phyloP scores from a whole-genome alignment of 495 filamentous ascomycete genomes.

The Hypoxylon fragiforme region DNA sequence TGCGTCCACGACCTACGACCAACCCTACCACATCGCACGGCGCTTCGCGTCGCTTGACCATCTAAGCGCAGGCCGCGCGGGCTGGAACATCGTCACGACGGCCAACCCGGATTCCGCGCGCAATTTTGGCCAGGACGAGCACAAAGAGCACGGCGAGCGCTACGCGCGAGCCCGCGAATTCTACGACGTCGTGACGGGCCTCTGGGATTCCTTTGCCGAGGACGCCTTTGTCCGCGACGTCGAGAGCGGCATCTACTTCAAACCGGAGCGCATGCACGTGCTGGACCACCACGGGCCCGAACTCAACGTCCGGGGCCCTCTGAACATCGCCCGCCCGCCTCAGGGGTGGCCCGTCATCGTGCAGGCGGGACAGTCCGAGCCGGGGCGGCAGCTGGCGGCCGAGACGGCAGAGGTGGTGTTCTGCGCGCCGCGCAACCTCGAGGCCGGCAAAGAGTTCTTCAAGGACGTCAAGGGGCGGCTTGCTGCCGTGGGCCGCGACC shows the following conservation, averaged over 20 bases:
- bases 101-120: constrained; percentile 59
- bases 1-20: constrained; percentile 57
- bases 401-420: constrained; percentile 62
- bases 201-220: constrained; percentile 61
- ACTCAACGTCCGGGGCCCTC: constrained; percentile 49
- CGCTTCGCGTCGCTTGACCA: constrained; percentile 65
- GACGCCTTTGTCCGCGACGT: constrained; percentile 56
- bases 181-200: constrained; percentile 56
- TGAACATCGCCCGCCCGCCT: constrained; percentile 57
- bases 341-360: constrained; percentile 62
- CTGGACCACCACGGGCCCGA: constrained; percentile 56
- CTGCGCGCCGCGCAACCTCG: constrained; percentile 42
- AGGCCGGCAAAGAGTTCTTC: constrained; percentile 54
- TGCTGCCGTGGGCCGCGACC: constrained; percentile 46
- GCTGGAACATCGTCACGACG: constrained; percentile 68
- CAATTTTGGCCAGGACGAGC: constrained; percentile 57
- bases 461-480: constrained; percentile 55
- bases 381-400: constrained; percentile 55
- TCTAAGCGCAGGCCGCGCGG: constrained; percentile 59
- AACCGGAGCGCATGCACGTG: constrained; percentile 53
- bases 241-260: constrained; percentile 51
- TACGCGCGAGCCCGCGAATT: constrained; percentile 64
- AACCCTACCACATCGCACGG: constrained; percentile 60
- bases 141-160: constrained; percentile 61
- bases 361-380: constrained; percentile 59